Conservation (phyloP, 108 stramenopile species). For the Seminavis robusta region DNA sequence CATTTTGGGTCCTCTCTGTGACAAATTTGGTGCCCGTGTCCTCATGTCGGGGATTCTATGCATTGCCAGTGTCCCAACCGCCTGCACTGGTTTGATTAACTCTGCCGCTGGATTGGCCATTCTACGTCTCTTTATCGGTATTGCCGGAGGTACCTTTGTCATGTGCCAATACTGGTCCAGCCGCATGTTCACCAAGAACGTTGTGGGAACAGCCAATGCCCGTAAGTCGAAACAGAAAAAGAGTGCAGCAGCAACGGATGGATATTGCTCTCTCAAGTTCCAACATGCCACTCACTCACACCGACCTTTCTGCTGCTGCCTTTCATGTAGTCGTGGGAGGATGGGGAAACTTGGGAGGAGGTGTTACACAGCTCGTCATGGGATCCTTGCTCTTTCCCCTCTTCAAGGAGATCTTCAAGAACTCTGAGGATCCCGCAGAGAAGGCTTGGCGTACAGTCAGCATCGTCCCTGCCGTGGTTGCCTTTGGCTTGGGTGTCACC, state of each 20-base stretch:
- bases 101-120: conserved; percentile 55
- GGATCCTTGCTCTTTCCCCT: conserved; percentile 73
- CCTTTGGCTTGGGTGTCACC: conserved; percentile 38
- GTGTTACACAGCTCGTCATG: conserved; percentile 77
- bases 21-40: conserved; percentile 79
- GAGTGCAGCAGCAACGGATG: too few relatives aligned
- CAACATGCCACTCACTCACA: too few relatives aligned
- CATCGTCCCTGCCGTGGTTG: conserved; percentile 75
- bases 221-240: too few relatives aligned
- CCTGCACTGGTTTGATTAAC: conserved; percentile 77
- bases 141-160: conserved; percentile 88
- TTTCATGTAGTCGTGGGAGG: conserved; percentile 72
- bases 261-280: too few relatives aligned
- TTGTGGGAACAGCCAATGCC: conserved; percentile 90
- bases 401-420: conserved; percentile 57
- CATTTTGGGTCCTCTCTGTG: conserved; percentile 66
- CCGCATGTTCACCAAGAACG: conserved; percentile 83
- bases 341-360: conserved; percentile 92
- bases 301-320: too few relatives aligned
- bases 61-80: conserved; percentile 72
- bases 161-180: conserved; percentile 90
- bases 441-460: conserved; percentile 81
- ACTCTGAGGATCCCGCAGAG: conserved; percentile 54
- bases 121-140: conserved; percentile 78
- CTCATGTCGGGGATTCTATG: conserved; percentile 56